These are phyloP conservation scores for Acacia acuminata DNA, from an alignment of 306 rosid species.

Conservation along the genomic window DNA sequence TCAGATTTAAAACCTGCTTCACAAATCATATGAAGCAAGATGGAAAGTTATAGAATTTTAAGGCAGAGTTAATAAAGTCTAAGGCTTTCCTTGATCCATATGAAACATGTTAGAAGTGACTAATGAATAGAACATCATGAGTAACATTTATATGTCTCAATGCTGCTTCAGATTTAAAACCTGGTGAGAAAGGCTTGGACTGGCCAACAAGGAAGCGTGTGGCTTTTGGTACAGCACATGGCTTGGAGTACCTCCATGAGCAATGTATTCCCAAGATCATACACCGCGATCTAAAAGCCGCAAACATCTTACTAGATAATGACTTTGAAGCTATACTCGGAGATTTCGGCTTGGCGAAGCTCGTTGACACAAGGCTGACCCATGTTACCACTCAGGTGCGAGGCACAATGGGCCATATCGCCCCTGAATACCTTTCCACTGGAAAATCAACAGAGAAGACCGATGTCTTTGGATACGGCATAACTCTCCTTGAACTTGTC, in stretches of 20 bases:
- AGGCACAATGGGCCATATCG: slow-evolving; percentile 98
- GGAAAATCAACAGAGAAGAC: slow-evolving; percentile 93
- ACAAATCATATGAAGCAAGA: neutral
- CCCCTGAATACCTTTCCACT: slow-evolving; percentile 90
- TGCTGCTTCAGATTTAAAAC: slow-evolving; percentile 41
- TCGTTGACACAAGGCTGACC: slow-evolving; percentile 72
- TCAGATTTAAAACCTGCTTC: neutral
- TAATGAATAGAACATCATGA: no score
- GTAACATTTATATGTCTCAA: neutral
- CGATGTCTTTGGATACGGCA: slow-evolving; percentile 92
- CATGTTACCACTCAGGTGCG: slow-evolving; percentile 95
- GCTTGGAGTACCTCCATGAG: slow-evolving; percentile 90
- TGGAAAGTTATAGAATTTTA: no score
- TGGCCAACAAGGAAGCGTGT: slow-evolving; percentile 52
- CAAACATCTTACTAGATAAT: slow-evolving; percentile 84
- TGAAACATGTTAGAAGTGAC: no score
- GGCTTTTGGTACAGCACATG: slow-evolving; percentile 55
- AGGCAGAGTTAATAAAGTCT: no score
- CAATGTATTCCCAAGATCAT: slow-evolving; percentile 89
- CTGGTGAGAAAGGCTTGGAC: slow-evolving; percentile 53
- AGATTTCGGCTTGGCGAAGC: slow-evolving; percentile 86
- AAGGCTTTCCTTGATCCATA: no score
- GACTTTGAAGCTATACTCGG: slow-evolving; percentile 92
- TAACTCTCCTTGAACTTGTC: slow-evolving; percentile 92
- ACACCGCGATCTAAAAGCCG: slow-evolving; percentile 95